These are phyloP conservation scores for Athelia sp. DNA, from an alignment of 1,284 basidiomycete species.

Conservation along the genomic window DNA sequence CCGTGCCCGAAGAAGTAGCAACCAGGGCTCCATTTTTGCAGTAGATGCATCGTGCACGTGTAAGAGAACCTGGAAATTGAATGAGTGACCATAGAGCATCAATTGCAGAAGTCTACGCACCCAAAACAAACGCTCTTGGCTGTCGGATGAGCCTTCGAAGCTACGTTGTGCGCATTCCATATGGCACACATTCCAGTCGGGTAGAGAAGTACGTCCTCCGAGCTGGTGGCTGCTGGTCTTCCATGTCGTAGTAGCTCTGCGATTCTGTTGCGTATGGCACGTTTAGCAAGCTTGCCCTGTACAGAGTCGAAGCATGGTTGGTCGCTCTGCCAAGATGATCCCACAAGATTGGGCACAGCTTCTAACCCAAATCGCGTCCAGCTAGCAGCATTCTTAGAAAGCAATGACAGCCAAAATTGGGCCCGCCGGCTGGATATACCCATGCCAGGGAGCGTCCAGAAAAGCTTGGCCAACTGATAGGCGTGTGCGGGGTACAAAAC, in stretches of 20 bases:
- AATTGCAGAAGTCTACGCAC: slow-evolving; percentile 31
- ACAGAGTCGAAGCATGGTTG: slow-evolving; percentile 46
- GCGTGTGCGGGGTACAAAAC: no score
- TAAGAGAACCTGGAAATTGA: slow-evolving; percentile 82
- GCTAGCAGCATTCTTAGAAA: background rate
- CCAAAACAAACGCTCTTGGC: slow-evolving; percentile 93
- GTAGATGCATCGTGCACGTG: slow-evolving; percentile 94
- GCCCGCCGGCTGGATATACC: no score
- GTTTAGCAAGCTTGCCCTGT: slow-evolving; percentile 93
- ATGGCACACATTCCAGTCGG: slow-evolving; percentile 92
- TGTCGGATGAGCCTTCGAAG: slow-evolving; percentile 42
- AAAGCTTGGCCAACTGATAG: no score
- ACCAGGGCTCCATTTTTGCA: slow-evolving; percentile 97
- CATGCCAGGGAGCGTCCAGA: no score
- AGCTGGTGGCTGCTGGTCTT: slow-evolving; percentile 52
- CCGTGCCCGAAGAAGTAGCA: slow-evolving; percentile 89
- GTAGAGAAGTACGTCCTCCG: slow-evolving; percentile 86
- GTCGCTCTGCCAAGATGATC: slow-evolving; percentile 11
- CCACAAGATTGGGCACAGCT: slow-evolving; percentile 9
- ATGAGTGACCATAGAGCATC: background rate
- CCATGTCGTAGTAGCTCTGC: slow-evolving; percentile 81
- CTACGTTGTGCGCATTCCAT: slow-evolving; percentile 83
- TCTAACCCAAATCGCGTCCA: background rate
- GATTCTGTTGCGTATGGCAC: slow-evolving; percentile 82
- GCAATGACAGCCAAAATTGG: no score